These are phyloP conservation scores for Aspergillus wentii DNA, from an alignment of 495 filamentous ascomycete species.

Conservation along the genomic window DNA sequence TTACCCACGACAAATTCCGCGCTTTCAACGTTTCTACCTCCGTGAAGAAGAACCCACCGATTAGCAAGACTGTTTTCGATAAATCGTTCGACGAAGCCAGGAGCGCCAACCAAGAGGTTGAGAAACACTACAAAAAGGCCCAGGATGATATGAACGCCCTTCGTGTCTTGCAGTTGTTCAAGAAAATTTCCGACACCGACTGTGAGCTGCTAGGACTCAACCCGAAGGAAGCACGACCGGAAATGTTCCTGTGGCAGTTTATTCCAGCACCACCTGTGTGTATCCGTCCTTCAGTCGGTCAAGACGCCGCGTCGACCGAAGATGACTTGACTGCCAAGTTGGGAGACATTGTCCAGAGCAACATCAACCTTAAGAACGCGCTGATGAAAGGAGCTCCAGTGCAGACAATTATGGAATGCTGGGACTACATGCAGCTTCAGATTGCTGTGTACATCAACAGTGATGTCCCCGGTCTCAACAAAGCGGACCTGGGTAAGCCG, in stretches of 20 bases:
- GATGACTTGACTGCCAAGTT: constrained; percentile 95
- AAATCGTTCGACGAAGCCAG: constrained; percentile 74
- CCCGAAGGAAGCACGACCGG: constrained; percentile 79
- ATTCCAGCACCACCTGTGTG: constrained; percentile 89
- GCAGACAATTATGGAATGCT: constrained; percentile 91
- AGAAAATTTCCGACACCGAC: constrained; percentile 74
- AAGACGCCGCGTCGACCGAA: constrained; percentile 87
- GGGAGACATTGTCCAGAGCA: constrained; percentile 87
- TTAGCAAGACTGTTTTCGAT: constrained; percentile 77
- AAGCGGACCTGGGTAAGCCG: constrained; percentile 67
- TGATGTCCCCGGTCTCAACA: constrained; percentile 83
- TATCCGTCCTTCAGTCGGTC: constrained; percentile 87
- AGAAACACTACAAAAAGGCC: constrained; percentile 83
- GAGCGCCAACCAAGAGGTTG: constrained; percentile 70
- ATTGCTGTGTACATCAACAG: constrained; percentile 98
- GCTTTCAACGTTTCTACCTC: constrained; percentile 82
- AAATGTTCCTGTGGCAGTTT: constrained; percentile 98
- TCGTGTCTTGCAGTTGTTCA: constrained; percentile 83
- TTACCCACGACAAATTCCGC: constrained; percentile 89
- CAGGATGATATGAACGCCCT: constrained; percentile 93
- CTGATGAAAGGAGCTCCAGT: constrained; percentile 77
- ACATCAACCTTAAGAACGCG: constrained; percentile 73
- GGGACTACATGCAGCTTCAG: constrained; percentile 93
- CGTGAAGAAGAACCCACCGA: constrained; percentile 72
- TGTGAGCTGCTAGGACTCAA: constrained; percentile 89